phyloP scores from a whole-genome alignment of 2,329 filamentous ascomycete species.

The Alternaria angustiovoidea region DNA sequence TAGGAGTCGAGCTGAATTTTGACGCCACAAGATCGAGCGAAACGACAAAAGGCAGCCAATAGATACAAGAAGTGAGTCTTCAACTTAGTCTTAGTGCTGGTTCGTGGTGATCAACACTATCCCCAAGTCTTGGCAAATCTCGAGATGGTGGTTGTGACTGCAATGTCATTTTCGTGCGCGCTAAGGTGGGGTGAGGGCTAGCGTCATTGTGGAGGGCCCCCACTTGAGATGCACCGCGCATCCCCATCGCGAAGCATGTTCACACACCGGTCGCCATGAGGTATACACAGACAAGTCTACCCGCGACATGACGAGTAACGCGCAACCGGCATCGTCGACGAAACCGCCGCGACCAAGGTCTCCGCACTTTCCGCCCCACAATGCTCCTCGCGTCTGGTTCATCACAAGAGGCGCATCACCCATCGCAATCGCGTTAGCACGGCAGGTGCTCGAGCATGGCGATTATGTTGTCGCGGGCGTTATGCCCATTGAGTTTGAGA shows the following conservation, averaged over 20 bases:
- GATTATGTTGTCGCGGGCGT: constrained; percentile 90
- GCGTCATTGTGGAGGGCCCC: constrained; percentile 17
- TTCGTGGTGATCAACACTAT: not conserved
- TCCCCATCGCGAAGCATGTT: constrained; percentile 1
- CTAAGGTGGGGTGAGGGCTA: constrained; percentile 23
- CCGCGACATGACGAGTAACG: constrained; percentile 22
- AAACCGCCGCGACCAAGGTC: constrained; percentile 47
- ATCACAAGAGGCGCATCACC: constrained; percentile 87
- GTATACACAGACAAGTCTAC: not conserved
- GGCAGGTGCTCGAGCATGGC: constrained; percentile 84
- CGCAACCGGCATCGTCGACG: constrained; percentile 30
- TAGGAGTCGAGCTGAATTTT: not conserved
- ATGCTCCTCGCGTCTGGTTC: constrained; percentile 86
- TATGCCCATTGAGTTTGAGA: constrained; percentile 77
- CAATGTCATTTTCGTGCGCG: constrained; percentile 22
- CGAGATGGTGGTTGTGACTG: constrained; percentile 12
- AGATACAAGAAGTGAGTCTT: not conserved
- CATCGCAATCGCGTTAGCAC: constrained; percentile 81
- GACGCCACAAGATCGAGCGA: not conserved
- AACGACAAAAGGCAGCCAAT: no score
- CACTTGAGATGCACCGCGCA: constrained; percentile 12
- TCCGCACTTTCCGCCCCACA: constrained; percentile 67
- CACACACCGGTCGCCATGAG: constrained; percentile 3
- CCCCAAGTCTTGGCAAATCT: constrained; percentile 7
- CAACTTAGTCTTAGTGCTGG: accelerated